Percentiles rank a stretch among this genome's conserved stretches.
Conservation (phyloP, 2,329 filamentous ascomycete genomes). For the Lomentospora prolificans region DNA sequence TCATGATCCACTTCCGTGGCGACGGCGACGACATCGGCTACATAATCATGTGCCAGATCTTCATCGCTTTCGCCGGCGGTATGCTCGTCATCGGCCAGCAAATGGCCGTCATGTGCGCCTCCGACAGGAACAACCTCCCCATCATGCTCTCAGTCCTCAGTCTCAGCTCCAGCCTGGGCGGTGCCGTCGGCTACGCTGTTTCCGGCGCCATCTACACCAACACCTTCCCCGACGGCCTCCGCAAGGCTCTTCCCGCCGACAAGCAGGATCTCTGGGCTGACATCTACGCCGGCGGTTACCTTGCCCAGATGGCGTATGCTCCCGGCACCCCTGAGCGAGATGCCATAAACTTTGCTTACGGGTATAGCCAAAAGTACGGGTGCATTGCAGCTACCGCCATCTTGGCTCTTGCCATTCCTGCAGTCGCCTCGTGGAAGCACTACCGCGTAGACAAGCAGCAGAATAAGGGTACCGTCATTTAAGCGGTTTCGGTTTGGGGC, state of each 20-base stretch:
- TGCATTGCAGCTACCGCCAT: constrained; percentile 31
- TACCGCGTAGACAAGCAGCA: constrained; percentile 36
- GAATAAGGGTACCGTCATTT: constrained; percentile 29
- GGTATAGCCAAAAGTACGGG: constrained; percentile 36
- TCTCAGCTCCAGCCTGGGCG: constrained; percentile 48
- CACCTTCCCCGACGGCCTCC: constrained; percentile 40
- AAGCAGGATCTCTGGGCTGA: constrained; percentile 23
- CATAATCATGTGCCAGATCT: constrained; percentile 49
- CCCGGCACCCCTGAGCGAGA: constrained; percentile 35
- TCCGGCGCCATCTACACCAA: constrained; percentile 53
- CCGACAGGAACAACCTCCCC: constrained; percentile 44
- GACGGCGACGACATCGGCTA: constrained; percentile 39
- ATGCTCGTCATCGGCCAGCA: constrained; percentile 47
- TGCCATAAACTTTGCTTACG: constrained; percentile 54
- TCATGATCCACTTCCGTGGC: constrained; percentile 50
- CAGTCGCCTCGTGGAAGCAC: constrained; percentile 34
- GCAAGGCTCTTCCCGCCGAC: constrained; percentile 34
- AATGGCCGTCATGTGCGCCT: constrained; percentile 48
- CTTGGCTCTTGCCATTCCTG: constrained; percentile 30
- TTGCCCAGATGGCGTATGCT: constrained; percentile 40
- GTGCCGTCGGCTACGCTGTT: constrained; percentile 47
- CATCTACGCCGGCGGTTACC: constrained; percentile 41
- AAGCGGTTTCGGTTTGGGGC: too few species aligned
- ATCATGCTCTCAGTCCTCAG: constrained; percentile 44
- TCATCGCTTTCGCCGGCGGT: constrained; percentile 49